Base-by-base conservation (phyloP, 164 flowering plant genomes). In the Liriodendron chinense region DNA sequence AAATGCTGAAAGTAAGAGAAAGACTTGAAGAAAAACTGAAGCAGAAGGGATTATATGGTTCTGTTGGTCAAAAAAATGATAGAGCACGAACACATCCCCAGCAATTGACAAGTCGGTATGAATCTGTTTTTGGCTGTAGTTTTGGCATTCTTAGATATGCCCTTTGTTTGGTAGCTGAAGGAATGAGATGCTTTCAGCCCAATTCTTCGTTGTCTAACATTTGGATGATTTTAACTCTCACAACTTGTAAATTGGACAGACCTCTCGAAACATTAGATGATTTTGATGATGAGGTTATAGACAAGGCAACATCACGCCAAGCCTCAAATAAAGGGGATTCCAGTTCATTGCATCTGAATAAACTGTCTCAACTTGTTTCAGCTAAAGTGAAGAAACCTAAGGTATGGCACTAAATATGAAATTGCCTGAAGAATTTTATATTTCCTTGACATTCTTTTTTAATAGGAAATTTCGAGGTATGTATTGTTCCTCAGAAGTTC, bases 1-100 rank as follows among this genome's bases (percentile, higher is more conserved):
- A 92, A 82, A 96, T 96, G 99, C 82, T 96, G 72, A 90, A 89
- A 83, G 78, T 90, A 18, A 89, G 97, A 82, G 94, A 94, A 67
- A 83, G 85, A 47, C 93, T 96, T 50, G 97, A 92, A 83, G 95
- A 90, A 76, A 96, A 88, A 71, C 79, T 91, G 87, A 96, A 83
- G 85, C 83, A 86, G 78, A 91, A 84, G 83, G 91, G 93, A 68
- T 61, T 87, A 26, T 69, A 88, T 64, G 81, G 77, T 74, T 81
- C 87, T 68, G 66, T 75, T 20, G 77, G 79, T 73, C 56, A 84
- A 72, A 89, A 85, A 79, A 56, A 77, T 47, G 83, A 76, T 23
- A 79, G 74, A 72, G 73, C 26, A 61, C 80, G 78, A 43, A 87
- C 84, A 72, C 76, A 79, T 67, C 68, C 63, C 69, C 20, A 1